A percentile compares a stretch with the other conserved stretches of the same genome.
Evolutionary conservation across 2,329 filamentous ascomycete species (phyloP).

Genomic region (Colletotrichum coccodes): DNA sequence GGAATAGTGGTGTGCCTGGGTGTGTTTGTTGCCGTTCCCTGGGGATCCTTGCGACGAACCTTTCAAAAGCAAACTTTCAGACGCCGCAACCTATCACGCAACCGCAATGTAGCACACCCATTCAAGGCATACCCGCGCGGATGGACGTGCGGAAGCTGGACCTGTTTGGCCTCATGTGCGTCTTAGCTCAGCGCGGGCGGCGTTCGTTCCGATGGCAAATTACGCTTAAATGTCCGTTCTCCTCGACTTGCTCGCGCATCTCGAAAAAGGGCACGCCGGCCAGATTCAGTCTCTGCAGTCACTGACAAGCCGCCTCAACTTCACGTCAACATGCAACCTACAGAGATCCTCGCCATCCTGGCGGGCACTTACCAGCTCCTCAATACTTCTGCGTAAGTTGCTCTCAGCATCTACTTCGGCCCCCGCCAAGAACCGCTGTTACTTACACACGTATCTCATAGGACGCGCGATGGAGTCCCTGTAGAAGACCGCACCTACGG

Average conservation of each 20-base stretch:
- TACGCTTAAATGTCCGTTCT: neutral
- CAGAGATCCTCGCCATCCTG: conserved; percentile 30
- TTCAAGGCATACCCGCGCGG: neutral
- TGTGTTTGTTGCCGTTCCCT: conserved; percentile 7
- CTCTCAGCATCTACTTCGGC: too few species aligned
- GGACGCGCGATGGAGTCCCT: conserved; percentile 30
- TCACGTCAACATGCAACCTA: conserved; percentile 24
- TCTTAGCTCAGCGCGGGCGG: neutral
- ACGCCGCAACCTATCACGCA: conserved; percentile 16
- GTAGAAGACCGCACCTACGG: conserved; percentile 35
- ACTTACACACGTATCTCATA: neutral
- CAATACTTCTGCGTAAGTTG: conserved; percentile 30
- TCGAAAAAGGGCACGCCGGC: neutral
- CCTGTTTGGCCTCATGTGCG: conserved; percentile 1
- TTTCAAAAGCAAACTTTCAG: neutral
- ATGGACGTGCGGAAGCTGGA: neutral
- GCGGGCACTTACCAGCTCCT: conserved; percentile 32
- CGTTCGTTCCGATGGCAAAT: neutral
- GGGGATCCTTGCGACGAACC: neutral
- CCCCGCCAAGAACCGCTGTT: rapidly evolving
- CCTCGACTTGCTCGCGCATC: neutral
- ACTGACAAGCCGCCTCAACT: neutral
- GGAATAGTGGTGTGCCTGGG: neutral
- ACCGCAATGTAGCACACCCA: neutral
- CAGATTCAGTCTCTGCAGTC: neutral